Evolutionary conservation across 1,284 basidiomycete species (phyloP), one percentile per base, ranked within the genome.

Genomic region (Rhodotorula sp.): DNA sequence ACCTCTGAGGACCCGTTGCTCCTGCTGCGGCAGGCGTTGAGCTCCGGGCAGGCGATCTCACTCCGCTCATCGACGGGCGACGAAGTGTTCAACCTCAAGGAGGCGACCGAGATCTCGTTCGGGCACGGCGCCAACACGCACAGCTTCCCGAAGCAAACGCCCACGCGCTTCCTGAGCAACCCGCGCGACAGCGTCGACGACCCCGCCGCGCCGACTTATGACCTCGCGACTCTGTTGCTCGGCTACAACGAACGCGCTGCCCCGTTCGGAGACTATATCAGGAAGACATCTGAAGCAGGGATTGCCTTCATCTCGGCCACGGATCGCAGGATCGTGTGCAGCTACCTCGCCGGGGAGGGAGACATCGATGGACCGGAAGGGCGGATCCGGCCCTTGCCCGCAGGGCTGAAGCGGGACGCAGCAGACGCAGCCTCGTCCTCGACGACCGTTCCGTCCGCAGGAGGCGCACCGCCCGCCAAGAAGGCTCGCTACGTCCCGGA

Each of bases 241-340:
- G 89, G 90, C 52, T 96, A 89, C 89, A 83, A 88, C 1, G 85
- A 90, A 54, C 85, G 87, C 62, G 90, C 91, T 79, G 86, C 87
- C 1, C 84, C 87, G 2, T 87, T 88, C 49, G 90, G 89, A 34
- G 92, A 94, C 77, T 97, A 96, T 81, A 88, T 95, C 86, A 89
- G 89, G 81, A 89, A 91, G 77, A 89, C 89, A 5, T 85, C 91
- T 72, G 89, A 91, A 77, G 86, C 85, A 65, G 90, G 90, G 2
- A 82, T 92, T 0, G 70, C 80, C 10, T 91, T 92, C 79, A 91
- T 96, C 58, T 89, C 90, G 78, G 88, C 92, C 56, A 92, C 91
- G 3, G 93, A 95, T 82, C 84, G 93, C 72, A 91, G 91, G 82
- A 85, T 85, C 54, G 87, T 95, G 0, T 87, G 91, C 39, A 92